A percentile compares a stretch with the other conserved stretches of the same genome.
These are phyloP conservation scores for Clonostachys rhizophaga DNA, from an alignment of 2,329 filamentous ascomycete genomes.

Conservation along the genomic window DNA sequence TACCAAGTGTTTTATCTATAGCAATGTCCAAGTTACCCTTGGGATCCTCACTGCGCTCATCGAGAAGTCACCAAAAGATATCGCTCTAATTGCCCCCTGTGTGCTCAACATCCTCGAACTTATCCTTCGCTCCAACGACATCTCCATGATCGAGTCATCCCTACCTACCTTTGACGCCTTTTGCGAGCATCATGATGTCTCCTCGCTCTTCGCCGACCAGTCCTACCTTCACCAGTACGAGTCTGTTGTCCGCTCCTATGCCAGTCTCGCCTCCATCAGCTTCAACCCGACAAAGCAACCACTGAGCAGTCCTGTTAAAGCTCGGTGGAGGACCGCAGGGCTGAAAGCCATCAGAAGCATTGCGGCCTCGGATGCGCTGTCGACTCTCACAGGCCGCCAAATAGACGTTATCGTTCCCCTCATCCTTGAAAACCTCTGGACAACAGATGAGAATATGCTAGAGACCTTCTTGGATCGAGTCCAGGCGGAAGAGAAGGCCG, in stretches of 20 bases:
- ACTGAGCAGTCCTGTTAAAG: slow-evolving; percentile 66
- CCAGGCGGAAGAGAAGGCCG: slow-evolving; percentile 62
- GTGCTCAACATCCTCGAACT: slow-evolving; percentile 81
- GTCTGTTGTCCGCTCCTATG: slow-evolving; percentile 74
- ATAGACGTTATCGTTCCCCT: slow-evolving; percentile 77
- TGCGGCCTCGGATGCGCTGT: slow-evolving; percentile 73
- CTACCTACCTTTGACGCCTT: slow-evolving; percentile 83
- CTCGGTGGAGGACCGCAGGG: slow-evolving; percentile 73
- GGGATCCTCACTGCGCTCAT: slow-evolving; percentile 89
- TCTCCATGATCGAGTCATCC: slow-evolving; percentile 89
- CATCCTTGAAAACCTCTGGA: slow-evolving; percentile 82
- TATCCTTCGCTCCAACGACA: slow-evolving; percentile 79
- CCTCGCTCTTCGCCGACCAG: slow-evolving; percentile 80
- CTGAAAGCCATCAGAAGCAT: slow-evolving; percentile 77
- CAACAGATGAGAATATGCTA: slow-evolving; percentile 66
- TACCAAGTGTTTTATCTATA: slow-evolving; percentile 22
- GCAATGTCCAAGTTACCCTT: slow-evolving; percentile 91
- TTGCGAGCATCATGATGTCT: slow-evolving; percentile 83
- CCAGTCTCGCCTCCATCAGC: slow-evolving; percentile 69
- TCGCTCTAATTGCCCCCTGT: slow-evolving; percentile 81
- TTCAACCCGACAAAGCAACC: slow-evolving; percentile 48
- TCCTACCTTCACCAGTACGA: slow-evolving; percentile 80
- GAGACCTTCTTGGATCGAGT: slow-evolving; percentile 63
- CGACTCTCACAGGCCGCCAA: slow-evolving; percentile 70
- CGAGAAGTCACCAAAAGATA: slow-evolving; percentile 86